Evolutionary conservation across 305 asterid genomes (phyloP), one percentile per base, ranked within the genome.

Genomic region (Coffea humblotiana): DNA sequence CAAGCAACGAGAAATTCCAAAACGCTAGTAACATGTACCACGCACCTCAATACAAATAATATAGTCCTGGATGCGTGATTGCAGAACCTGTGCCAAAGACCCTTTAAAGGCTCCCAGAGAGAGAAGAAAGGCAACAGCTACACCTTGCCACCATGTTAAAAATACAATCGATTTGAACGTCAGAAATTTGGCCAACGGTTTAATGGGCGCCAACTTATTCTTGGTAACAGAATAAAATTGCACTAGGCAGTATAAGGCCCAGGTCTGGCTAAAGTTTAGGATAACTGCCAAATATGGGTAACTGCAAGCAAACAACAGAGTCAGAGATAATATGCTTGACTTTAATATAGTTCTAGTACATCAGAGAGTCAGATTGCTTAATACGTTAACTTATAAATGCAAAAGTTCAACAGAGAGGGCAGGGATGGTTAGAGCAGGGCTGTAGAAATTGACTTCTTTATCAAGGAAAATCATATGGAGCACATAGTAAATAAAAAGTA

Each of bases 101-200:
- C 98, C 99, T 86, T 88, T 87, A 80, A 95, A 88, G 75, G 98
- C 93, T 83, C 99, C 99, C 80, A 93, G 84, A 23, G 98, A 92
- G 82, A 93, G 90, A 75, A 95, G 97, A 83, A 93, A 95, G 43
- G 98, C 98, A 84, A 95, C 94, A 61, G 90, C 94, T 76, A 93
- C 75, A 72, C 99, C 99, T 92, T 95, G 98, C 99, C 98, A 95
- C 99, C 99, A 95, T 43, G 99, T 93, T 85, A 93, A 80, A 89
- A 95, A 95, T 73, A 95, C 95, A 82, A 95, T 95, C 2, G 96
- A 95, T 94, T 95, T 95, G 87, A 93, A 91, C 25, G 97, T 92
- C 90, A 95, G 85, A 87, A 95, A 95, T 88, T 93, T 95, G 81
- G 97, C 98, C 93, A 93, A 87, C 8, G 99, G 99, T 84, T 92